phyloP scores from a whole-genome alignment of 2,329 filamentous ascomycete genomes.

The Apiospora aurea region DNA sequence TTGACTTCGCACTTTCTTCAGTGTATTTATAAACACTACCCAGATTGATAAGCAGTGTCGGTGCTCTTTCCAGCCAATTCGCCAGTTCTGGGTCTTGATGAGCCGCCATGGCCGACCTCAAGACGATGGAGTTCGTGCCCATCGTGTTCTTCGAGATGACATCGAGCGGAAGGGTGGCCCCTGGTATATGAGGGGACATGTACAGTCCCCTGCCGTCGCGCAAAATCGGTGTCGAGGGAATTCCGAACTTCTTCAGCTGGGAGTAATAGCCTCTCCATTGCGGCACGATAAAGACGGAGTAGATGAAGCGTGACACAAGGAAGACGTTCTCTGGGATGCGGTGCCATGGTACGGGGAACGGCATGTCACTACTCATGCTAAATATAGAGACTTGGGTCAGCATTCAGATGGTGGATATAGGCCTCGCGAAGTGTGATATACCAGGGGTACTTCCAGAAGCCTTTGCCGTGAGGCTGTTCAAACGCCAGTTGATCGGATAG shows the following conservation, averaged over 20 bases:
- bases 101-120: conserved; percentile 30
- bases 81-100: conserved; percentile 38
- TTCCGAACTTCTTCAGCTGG: background rate
- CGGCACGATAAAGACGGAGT: background rate
- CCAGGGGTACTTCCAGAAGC: conserved; percentile 36
- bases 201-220: conserved; percentile 26
- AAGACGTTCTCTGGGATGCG: conserved; percentile 33
- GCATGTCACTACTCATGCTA: conserved; percentile 32
- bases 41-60: conserved; percentile 39
- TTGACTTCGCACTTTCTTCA: conserved; percentile 34
- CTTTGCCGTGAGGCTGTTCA: conserved; percentile 28
- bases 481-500: conserved; percentile 26
- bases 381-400: too few relatives aligned
- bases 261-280: background rate
- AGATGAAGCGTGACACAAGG: conserved; percentile 26
- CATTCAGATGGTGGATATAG: too few relatives aligned
- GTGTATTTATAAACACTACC: conserved; percentile 35
- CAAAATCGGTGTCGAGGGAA: too few relatives aligned
- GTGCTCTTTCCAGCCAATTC: conserved; percentile 32
- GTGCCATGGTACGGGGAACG: conserved; percentile 34
- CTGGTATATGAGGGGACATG: conserved; percentile 37
- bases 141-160: conserved; percentile 34
- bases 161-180: conserved; percentile 36
- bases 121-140: conserved; percentile 34
- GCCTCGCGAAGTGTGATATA: background rate